These are phyloP conservation scores for Xylaria sp. DNA, from an alignment of 2,329 filamentous ascomycete genomes.

Conservation along the genomic window DNA sequence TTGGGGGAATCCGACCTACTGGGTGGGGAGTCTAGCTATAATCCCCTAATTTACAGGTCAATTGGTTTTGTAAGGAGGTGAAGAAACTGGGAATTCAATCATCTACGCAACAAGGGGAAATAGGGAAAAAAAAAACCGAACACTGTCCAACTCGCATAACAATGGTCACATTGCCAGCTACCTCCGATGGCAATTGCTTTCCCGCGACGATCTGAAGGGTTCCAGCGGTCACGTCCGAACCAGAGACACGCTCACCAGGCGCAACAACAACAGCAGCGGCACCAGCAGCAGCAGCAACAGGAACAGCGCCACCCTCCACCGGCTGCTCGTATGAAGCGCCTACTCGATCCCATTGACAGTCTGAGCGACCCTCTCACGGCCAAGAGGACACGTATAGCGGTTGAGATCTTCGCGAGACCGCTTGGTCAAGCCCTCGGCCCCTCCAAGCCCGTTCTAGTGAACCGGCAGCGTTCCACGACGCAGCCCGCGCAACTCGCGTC, in stretches of 20 bases:
- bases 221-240: constrained; percentile 40
- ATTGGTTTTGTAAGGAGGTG: constrained; percentile 32
- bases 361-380: constrained; percentile 57
- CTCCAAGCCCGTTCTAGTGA: constrained; percentile 45
- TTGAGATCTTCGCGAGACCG: constrained; percentile 60
- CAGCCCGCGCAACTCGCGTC: constrained; percentile 40
- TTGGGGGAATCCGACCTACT: constrained; percentile 13
- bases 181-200: constrained; percentile 43
- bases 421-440: constrained; percentile 40
- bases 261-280: constrained; percentile 22
- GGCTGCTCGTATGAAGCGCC: constrained; percentile 59
- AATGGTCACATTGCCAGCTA: constrained; percentile 13
- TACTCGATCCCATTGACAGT: constrained; percentile 56
- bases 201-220: constrained; percentile 46
- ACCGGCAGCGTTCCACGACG: constrained; percentile 39
- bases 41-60: constrained; percentile 35
- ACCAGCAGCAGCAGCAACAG: constrained; percentile 5
- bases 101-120: constrained; percentile 21
- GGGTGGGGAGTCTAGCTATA: constrained; percentile 17
- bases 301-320: constrained; percentile 1
- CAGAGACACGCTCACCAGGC: constrained; percentile 32
- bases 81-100: constrained; percentile 31
- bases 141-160: constrained; percentile 7
- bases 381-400: constrained; percentile 63
- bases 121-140: constrained; percentile 8